Base-by-base conservation (phyloP, 176 grass and related monocot genomes). In the Panicum miliaceum region DNA sequence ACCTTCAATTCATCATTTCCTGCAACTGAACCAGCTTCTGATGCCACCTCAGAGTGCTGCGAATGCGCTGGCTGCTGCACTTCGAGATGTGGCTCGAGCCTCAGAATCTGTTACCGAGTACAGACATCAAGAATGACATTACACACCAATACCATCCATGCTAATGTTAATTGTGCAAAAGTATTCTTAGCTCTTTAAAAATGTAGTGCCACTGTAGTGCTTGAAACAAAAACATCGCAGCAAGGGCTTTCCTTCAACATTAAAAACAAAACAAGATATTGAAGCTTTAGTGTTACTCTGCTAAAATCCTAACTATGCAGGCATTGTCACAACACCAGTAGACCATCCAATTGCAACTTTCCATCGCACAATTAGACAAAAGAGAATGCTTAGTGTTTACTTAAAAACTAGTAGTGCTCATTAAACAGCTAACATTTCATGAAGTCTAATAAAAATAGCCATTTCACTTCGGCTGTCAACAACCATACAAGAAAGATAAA, bases 91-190 rank as follows among this genome's bases (percentile, higher is more conserved):
- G 93, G 96, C 68, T 99, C 89, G 38, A 99, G 78, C 88, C 96
- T 99, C 18, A 99, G 71, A 82, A 99, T 90, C 96, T 99, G 87
- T 84, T 82, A 65, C 20, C 16, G 64, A 85, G 82, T 77, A 76
- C 40, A 88, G 81, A 62, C 25, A 25, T 37, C 40, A 36, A 83
- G 35, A 71, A 69, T 7, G 64, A 45, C 3, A 23, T 29, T 60
- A 80, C 19, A 74, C 32, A 19, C 14, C 16, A 7, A 47, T 47
- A 22, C 29, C 26, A 32, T 68, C 16, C 41, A 80, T 13, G 62
- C 43, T 40, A 47, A 81, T 20, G 10, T 40, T 40, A 62, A 68
- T 15, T 22, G 27, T 38, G 43, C 35, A 42, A 27, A 81, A 68
- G 37, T 42, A 19, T 51, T 48, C 12, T 50, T 20, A 61, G 25